Evolutionary conservation across 768 basidiomycete genomes (phyloP), one percentile per base, ranked within the genome.

Genomic region (Tricholomella constricta): DNA sequence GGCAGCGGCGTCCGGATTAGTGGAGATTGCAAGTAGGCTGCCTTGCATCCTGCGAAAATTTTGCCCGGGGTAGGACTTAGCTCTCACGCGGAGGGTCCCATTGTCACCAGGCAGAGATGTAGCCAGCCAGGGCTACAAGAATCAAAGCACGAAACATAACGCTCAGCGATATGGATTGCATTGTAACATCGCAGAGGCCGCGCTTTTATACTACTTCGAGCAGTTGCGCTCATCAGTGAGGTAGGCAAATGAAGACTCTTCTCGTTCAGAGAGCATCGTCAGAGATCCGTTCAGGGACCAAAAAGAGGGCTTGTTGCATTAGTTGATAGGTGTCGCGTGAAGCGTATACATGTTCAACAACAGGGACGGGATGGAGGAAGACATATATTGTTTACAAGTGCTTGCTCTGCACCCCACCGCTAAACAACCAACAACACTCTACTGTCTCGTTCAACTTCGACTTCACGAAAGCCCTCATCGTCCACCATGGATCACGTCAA

Each of bases 111-210:
- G 56, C 56, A 49, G 51, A 40, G 45, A 48, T 46, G 46, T 52
- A 57, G 56, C 51, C 46, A 45, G 51, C 51, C 51, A 57, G 51
- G 51, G 56, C 56, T 42, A 48, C 56, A 27, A 47, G 43, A 45
- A 47, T 48, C 44, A 56, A 42, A 35, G 55, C 45, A 38, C 45
- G 38, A 19, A 57, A 52, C 51, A 57, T 57, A 27, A 31, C 44
- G 44, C 46, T 19, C 45, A 48, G 36, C 46, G 35, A 48, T 25
- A 36, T 36, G 35, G 46, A 48, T 48, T 37, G 27, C 46, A 48
- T 29, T 31, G 3, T 6, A 44, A 10, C 43, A 44, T 29, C 29
- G 43, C 9, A 44, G 26, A 29, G 43, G 26, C 38, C 11, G 25
- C 15, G 26, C 17, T 20, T 44, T 44, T 44, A 44, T 44, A 26